These are phyloP conservation scores for Trichophyton schoenleinii DNA, from an alignment of 2,329 filamentous ascomycete genomes.

Conservation along the genomic window DNA sequence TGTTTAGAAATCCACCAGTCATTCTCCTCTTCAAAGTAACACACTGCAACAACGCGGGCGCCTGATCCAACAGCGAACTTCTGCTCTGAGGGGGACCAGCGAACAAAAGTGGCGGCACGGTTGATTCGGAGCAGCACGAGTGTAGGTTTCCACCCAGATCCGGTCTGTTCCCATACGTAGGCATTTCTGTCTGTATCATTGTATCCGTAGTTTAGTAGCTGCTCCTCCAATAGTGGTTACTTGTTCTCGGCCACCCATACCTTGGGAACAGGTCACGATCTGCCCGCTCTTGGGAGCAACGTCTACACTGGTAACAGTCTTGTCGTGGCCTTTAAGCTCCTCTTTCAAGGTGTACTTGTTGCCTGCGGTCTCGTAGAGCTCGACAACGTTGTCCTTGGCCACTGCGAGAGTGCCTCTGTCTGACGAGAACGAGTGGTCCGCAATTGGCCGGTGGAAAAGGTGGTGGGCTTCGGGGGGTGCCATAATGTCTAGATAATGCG, in stretches of 20 bases:
- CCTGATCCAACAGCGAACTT: constrained; percentile 97
- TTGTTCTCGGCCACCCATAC: constrained; percentile 33
- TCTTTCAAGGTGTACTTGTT: constrained; percentile 72
- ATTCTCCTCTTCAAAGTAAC: constrained; percentile 98
- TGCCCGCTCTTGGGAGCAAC: constrained; percentile 82
- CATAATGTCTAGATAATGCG: constrained; percentile 49
- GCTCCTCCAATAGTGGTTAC: background rate
- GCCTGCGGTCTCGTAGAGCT: constrained; percentile 68
- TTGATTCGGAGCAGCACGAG: constrained; percentile 95
- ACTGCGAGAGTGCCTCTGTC: constrained; percentile 83
- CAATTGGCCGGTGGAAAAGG: constrained; percentile 90
- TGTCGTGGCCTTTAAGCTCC: constrained; percentile 92
- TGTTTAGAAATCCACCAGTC: constrained; percentile 99
- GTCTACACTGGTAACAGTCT: constrained; percentile 90
- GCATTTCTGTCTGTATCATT: constrained; percentile 70
- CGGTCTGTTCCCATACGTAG: constrained; percentile 93
- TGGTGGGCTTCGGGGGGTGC: constrained; percentile 82
- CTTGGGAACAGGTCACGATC: constrained; percentile 96
- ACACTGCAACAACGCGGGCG: constrained; percentile 87
- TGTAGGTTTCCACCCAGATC: constrained; percentile 87
- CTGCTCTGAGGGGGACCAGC: constrained; percentile 91
- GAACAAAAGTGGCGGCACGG: constrained; percentile 87
- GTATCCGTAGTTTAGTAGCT: background rate
- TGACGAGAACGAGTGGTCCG: constrained; percentile 94
- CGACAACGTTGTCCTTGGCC: constrained; percentile 75